phyloP scores from a whole-genome alignment of 306 rosid genomes.

The Vigna radiata region DNA sequence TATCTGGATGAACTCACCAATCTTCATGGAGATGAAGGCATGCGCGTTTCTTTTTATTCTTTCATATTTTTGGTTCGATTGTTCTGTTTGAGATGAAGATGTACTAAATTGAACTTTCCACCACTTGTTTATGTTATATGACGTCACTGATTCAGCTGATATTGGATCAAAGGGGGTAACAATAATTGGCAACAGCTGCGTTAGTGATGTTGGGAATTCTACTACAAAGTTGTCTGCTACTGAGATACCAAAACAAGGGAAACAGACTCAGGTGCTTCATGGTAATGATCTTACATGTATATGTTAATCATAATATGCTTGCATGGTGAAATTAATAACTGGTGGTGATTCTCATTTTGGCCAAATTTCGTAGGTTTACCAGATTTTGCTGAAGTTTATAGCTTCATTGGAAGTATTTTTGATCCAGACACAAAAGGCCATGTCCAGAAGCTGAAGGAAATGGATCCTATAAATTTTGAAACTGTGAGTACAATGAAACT shows the following conservation, averaged over 20 bases:
- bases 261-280: constrained; percentile 56
- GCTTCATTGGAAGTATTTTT: constrained; percentile 49
- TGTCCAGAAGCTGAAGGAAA: constrained; percentile 76
- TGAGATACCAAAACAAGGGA: constrained; percentile 58
- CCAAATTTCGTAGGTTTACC: constrained; percentile 61
- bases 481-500: constrained; percentile 61
- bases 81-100: constrained; percentile 21
- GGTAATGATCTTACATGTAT: constrained; percentile 53
- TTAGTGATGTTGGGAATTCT: constrained; percentile 56
- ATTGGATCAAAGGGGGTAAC: constrained; percentile 64
- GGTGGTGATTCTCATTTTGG: not conserved
- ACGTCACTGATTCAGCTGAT: constrained; percentile 76
- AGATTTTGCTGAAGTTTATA: constrained; percentile 77
- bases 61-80: constrained; percentile 6
- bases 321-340: not conserved
- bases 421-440: constrained; percentile 75
- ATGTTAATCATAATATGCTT: constrained; percentile 1
- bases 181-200: constrained; percentile 45
- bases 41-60: constrained; percentile 35
- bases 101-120: constrained; percentile 54
- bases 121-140: constrained; percentile 47
- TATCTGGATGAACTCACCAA: constrained; percentile 60
- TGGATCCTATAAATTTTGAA: constrained; percentile 87
- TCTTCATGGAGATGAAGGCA: constrained; percentile 68
- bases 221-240: constrained; percentile 47